A percentile compares a stretch with the other conserved stretches of the same genome.
These are phyloP conservation scores for Moniliophthora roreri DNA, from an alignment of 1,284 basidiomycete species.

Conservation along the genomic window DNA sequence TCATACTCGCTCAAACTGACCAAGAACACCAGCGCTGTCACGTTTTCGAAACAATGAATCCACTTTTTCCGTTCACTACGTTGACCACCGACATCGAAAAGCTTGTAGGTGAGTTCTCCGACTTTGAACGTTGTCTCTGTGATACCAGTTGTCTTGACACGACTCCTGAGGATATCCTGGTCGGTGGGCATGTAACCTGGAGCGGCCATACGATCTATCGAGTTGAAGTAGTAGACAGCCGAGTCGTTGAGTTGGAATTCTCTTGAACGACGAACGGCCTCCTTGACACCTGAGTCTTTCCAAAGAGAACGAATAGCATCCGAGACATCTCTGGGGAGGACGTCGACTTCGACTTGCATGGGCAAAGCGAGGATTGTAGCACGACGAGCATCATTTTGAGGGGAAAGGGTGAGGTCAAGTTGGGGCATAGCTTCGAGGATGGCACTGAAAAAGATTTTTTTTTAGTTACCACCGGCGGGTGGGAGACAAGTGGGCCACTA, in stretches of 20 bases:
- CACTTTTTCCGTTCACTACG: constrained; percentile 93
- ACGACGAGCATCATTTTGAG: constrained; percentile 71
- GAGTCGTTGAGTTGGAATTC: constrained; percentile 98
- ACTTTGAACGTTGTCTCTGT: constrained; percentile 95
- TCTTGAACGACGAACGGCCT: constrained; percentile 82
- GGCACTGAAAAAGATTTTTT: constrained; percentile 44
- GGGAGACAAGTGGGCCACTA: constrained; percentile 20
- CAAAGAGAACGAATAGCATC: constrained; percentile 87
- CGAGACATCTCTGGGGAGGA: constrained; percentile 75
- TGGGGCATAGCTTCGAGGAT: constrained; percentile 90
- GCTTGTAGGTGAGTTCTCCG: constrained; percentile 87
- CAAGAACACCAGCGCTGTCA: constrained; percentile 93
- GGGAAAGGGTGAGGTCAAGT: constrained; percentile 47
- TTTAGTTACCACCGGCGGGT: not conserved
- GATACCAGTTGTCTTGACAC: constrained; percentile 97
- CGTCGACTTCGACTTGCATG: constrained; percentile 81
- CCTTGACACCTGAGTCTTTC: constrained; percentile 84
- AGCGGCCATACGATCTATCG: constrained; percentile 70
- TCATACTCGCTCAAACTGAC: constrained; percentile 94
- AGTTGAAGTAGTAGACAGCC: constrained; percentile 88
- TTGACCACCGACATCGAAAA: constrained; percentile 96
- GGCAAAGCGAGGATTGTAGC: constrained; percentile 81
- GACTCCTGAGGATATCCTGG: constrained; percentile 81
- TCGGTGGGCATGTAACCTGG: constrained; percentile 77
- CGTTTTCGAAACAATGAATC: constrained; percentile 97